These are phyloP conservation scores for Cystofilobasidium capitatum DNA, from an alignment of 768 basidiomycete genomes.

Conservation along the genomic window DNA sequence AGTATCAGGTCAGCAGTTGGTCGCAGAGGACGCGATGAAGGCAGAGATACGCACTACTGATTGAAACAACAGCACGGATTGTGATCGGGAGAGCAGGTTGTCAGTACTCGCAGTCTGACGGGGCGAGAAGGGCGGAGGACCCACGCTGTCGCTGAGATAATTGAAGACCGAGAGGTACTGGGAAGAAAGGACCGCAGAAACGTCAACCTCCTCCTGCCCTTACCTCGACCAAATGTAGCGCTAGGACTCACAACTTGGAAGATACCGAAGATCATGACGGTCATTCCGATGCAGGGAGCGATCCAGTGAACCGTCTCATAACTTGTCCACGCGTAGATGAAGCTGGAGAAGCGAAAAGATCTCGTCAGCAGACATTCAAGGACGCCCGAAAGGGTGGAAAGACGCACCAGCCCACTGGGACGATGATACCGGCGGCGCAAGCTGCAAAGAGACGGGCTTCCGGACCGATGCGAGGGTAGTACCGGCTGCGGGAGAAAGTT, in stretches of 20 bases:
- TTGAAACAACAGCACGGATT: background rate
- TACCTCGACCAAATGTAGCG: background rate
- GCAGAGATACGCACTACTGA: background rate
- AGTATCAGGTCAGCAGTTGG: no score
- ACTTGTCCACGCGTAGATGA: constrained; percentile 62
- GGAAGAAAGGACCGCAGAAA: background rate
- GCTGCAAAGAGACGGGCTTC: constrained; percentile 37
- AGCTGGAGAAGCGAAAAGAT: no score
- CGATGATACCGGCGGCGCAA: constrained; percentile 42
- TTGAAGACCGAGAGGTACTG: constrained; percentile 47
- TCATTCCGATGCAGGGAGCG: constrained; percentile 49
- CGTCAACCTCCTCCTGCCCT: constrained; percentile 23
- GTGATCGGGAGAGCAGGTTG: constrained; percentile 37
- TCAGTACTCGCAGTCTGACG: no score
- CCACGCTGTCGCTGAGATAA: constrained; percentile 59
- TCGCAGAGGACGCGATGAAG: background rate
- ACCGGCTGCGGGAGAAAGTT: background rate
- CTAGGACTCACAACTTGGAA: background rate
- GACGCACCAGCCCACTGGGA: constrained; percentile 35
- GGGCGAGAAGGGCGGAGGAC: no score
- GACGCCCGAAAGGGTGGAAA: constrained; percentile 35
- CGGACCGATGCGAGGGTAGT: constrained; percentile 33
- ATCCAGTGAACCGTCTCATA: constrained; percentile 53
- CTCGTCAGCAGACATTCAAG: constrained; percentile 16
- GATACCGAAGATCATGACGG: constrained; percentile 42